Evolutionary conservation across 2,329 filamentous ascomycete genomes (phyloP).

Genomic region (Cercospora beticola): DNA sequence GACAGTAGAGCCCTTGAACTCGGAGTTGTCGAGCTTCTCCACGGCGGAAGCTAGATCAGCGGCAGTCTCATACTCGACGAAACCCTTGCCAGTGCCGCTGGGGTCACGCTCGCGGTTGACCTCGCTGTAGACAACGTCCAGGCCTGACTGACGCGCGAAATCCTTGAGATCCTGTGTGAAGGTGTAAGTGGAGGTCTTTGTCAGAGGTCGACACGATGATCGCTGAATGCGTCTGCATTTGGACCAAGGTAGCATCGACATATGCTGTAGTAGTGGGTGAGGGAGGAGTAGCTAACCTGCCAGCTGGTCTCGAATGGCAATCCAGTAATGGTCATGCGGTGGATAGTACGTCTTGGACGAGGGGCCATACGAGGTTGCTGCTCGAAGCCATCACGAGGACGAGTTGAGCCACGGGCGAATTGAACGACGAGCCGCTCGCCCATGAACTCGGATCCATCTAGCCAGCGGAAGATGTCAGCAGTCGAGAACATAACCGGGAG

Average conservation of each 20-base stretch:
- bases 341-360: constrained; percentile 88
- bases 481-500: constrained; percentile 29
- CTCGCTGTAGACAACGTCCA: constrained; percentile 98
- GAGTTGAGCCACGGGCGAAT: constrained; percentile 82
- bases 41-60: constrained; percentile 86
- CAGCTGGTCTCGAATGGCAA: constrained; percentile 98
- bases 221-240: not conserved
- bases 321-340: constrained; percentile 96
- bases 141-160: constrained; percentile 92
- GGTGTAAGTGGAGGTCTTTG: constrained; percentile 27
- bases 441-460: constrained; percentile 97
- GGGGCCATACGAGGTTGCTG: constrained; percentile 66
- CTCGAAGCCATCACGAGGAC: constrained; percentile 63
- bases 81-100: constrained; percentile 65
- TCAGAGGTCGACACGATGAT: not conserved
- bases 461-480: constrained; percentile 37
- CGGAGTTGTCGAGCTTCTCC: constrained; percentile 87
- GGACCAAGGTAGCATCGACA: not conserved
- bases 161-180: constrained; percentile 94
- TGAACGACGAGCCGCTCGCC: constrained; percentile 96
- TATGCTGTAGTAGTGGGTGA: constrained; percentile 18
- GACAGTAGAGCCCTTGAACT: constrained; percentile 89
- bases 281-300: constrained; percentile 78
- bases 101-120: constrained; percentile 88
- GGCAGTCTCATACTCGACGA: constrained; percentile 95